These are phyloP conservation scores for Hirschfeldia incana DNA, from an alignment of 345 rosid species.

Conservation along the genomic window DNA sequence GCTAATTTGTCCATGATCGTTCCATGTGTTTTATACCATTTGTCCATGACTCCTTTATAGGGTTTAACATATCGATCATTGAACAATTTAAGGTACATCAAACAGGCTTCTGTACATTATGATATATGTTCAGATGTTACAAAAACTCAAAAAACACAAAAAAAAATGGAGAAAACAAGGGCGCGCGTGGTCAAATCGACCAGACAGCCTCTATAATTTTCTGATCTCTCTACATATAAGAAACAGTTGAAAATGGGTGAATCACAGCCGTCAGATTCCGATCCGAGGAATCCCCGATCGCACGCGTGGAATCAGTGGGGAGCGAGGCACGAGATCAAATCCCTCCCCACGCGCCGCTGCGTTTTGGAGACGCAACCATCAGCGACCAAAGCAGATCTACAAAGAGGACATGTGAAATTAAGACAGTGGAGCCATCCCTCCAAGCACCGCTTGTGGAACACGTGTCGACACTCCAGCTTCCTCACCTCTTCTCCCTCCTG, in stretches of 20 bases:
- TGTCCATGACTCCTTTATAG: not conserved
- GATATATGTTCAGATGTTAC: not conserved
- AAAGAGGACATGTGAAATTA: constrained; percentile 75
- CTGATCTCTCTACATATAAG: not conserved
- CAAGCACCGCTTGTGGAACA: constrained; percentile 76
- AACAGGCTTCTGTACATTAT: not conserved
- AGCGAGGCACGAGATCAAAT: constrained; percentile 52
- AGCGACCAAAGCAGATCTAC: constrained; percentile 56
- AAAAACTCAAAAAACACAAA: not conserved
- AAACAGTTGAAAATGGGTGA: not conserved
- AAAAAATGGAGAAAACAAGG: constrained; percentile 19
- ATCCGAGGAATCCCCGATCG: not conserved
- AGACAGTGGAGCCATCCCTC: constrained; percentile 82
- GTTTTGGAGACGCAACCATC: constrained; percentile 47
- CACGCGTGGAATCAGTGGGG: constrained; percentile 31
- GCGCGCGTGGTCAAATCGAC: constrained; percentile 22
- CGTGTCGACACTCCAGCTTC: constrained; percentile 82
- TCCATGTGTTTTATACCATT: no score
- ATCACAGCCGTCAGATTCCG: constrained; percentile 19
- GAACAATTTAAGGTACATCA: not conserved
- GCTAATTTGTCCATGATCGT: not conserved
- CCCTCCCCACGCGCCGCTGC: constrained; percentile 57
- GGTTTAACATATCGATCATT: not conserved
- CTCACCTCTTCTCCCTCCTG: constrained; percentile 77
- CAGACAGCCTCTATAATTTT: constrained; percentile 31